phyloP scores from a whole-genome alignment of 192 early-diverging fungal species.

The Coemansia sp. region DNA sequence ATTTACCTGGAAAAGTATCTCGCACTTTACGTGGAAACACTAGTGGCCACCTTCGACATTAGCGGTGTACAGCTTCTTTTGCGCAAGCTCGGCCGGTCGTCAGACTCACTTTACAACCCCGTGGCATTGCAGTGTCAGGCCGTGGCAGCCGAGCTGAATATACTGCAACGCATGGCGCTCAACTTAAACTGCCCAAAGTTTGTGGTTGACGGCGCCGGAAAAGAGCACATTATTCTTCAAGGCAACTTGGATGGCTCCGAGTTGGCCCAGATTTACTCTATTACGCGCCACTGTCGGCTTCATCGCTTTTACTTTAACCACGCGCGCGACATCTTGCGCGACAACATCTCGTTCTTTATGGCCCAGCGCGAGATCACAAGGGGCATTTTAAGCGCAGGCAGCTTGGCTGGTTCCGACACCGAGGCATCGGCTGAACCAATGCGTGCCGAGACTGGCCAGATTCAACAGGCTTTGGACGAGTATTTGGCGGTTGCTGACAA shows the following conservation, averaged over 20 bases:
- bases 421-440: not conserved
- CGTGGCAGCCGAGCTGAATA: slow-evolving; percentile 9
- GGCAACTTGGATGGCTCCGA: not conserved
- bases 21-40: slow-evolving; percentile 25
- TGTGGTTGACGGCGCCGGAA: slow-evolving; percentile 16
- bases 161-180: slow-evolving; percentile 23
- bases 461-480: slow-evolving; percentile 1
- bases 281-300: slow-evolving; percentile 39
- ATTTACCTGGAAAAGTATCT: slow-evolving; percentile 49
- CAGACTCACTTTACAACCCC: slow-evolving; percentile 20
- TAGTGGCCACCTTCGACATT: slow-evolving; percentile 32
- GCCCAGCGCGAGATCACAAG: slow-evolving; percentile 8
- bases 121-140: slow-evolving; percentile 1
- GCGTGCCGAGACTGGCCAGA: not conserved
- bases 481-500: slow-evolving; percentile 25
- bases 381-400: too few species aligned
- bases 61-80: slow-evolving; percentile 22
- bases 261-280: slow-evolving; percentile 4
- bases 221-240: slow-evolving; percentile 34
- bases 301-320: slow-evolving; percentile 32
- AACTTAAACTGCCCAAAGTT: slow-evolving; percentile 36
- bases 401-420: not conserved
- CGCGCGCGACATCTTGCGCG: slow-evolving; percentile 34
- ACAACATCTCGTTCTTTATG: slow-evolving; percentile 30
- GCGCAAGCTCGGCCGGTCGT: slow-evolving; percentile 41